These are phyloP conservation scores for Lactifluus rugatus DNA, from an alignment of 768 basidiomycete species.

Conservation along the genomic window DNA sequence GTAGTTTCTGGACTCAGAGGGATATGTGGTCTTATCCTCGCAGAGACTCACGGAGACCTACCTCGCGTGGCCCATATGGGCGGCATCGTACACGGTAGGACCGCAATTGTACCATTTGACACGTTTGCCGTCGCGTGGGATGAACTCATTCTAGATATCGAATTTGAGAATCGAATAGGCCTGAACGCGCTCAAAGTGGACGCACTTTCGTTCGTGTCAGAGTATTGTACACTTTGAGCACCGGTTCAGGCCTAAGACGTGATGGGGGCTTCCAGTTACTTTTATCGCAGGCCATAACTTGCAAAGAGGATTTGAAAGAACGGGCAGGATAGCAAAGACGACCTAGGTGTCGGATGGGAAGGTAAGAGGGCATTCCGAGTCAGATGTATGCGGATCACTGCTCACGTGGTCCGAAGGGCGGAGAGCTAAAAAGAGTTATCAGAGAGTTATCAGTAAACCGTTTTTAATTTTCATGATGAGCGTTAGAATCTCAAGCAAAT, in stretches of 20 bases:
- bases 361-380: not conserved
- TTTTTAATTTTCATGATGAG: too few species aligned
- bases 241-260: slow-evolving; percentile 46
- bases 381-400: not conserved
- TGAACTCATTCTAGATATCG: slow-evolving; percentile 57
- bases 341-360: not conserved
- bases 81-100: slow-evolving; percentile 96
- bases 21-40: not conserved
- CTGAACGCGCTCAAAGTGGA: slow-evolving; percentile 5
- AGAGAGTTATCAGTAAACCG: too few species aligned
- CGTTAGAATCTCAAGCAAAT: not conserved
- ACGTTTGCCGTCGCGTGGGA: slow-evolving; percentile 54
- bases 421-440: not conserved
- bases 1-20: slow-evolving; percentile 61
- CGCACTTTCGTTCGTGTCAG: slow-evolving; percentile 80
- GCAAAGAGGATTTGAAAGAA: not conserved
- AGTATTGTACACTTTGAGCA: slow-evolving; percentile 84
- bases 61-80: slow-evolving; percentile 99
- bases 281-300: slow-evolving; percentile 48
- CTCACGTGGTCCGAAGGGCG: not conserved
- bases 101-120: slow-evolving; percentile 99
- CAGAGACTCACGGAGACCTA: slow-evolving; percentile 25
- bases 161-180: not conserved
- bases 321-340: not conserved
- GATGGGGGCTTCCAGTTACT: slow-evolving; percentile 43